phyloP scores from a whole-genome alignment of 345 rosid genomes.

The Passiflora organensis region DNA sequence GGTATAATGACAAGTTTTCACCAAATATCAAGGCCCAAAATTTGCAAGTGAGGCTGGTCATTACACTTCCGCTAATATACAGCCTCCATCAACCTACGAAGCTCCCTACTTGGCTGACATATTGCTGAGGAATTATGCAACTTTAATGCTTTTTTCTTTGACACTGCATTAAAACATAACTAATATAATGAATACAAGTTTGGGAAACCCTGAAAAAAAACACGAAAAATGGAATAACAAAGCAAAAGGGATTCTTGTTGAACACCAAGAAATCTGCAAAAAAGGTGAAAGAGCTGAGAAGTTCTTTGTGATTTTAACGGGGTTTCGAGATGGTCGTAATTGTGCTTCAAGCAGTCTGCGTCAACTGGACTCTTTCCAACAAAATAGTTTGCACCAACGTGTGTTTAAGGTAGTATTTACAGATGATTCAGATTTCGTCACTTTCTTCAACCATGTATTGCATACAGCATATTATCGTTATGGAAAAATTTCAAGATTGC shows the following conservation, averaged over 20 bases:
- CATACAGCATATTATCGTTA: too few relatives aligned
- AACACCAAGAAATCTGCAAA: not conserved
- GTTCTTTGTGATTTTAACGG: constrained; percentile 14
- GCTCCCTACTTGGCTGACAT: not conserved
- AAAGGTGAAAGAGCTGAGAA: constrained; percentile 8
- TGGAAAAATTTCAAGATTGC: too few relatives aligned
- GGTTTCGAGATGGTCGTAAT: constrained; percentile 13
- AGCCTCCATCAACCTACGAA: not conserved
- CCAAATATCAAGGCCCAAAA: too few relatives aligned
- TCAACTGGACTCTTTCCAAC: too few relatives aligned
- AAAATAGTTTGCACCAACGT: too few relatives aligned
- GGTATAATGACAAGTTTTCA: too few relatives aligned
- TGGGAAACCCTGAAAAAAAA: not conserved
- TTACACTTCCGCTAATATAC: too few relatives aligned
- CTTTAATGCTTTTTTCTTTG: not conserved
- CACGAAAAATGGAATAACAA: constrained; percentile 12
- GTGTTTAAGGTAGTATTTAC: too few relatives aligned
- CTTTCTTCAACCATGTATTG: too few relatives aligned
- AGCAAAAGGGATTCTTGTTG: not conserved
- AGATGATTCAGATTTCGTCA: too few relatives aligned
- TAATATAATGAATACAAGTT: not conserved
- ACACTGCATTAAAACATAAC: not conserved
- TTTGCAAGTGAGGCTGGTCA: too few relatives aligned
- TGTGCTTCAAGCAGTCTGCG: constrained; percentile 13
- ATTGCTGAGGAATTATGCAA: not conserved